Conservation (phyloP, 1,284 basidiomycete genomes). For the Tilletia caries region DNA sequence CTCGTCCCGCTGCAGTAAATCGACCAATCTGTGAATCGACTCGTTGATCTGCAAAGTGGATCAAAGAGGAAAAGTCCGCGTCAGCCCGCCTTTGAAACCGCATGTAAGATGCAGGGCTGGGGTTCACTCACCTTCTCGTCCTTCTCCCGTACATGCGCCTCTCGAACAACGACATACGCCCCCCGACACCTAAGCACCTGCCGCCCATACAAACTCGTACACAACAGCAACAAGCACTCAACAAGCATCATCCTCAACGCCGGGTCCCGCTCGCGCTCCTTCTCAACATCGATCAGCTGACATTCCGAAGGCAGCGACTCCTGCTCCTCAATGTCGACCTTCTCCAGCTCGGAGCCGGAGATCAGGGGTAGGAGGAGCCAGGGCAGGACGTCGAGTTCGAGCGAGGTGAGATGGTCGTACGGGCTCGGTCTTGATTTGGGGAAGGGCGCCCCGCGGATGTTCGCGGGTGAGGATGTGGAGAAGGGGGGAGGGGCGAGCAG, state of each 20-base stretch:
- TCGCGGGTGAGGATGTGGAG: background rate
- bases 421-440: background rate
- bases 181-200: constrained; percentile 76
- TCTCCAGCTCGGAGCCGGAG: constrained; percentile 73
- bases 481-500: constrained; percentile 41
- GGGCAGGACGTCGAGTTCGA: constrained; percentile 44
- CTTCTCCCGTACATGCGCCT: constrained; percentile 73
- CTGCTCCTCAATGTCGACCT: constrained; percentile 66
- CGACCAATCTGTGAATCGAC: constrained; percentile 48
- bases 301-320: constrained; percentile 78
- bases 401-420: background rate
- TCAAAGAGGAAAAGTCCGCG: background rate
- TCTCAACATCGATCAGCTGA: constrained; percentile 81
- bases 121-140: constrained; percentile 71
- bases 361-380: constrained; percentile 80
- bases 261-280: constrained; percentile 76
- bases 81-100: background rate
- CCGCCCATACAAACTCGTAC: constrained; percentile 81
- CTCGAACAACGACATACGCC: constrained; percentile 80
- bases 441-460: constrained; percentile 1
- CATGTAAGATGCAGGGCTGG: background rate
- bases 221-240: constrained; percentile 82
- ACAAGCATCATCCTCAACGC: constrained; percentile 78
- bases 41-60: constrained; percentile 35
- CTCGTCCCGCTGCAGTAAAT: constrained; percentile 51